Conservation (phyloP, 2,329 filamentous ascomycete genomes). For the Chaetomiaceae sp. region DNA sequence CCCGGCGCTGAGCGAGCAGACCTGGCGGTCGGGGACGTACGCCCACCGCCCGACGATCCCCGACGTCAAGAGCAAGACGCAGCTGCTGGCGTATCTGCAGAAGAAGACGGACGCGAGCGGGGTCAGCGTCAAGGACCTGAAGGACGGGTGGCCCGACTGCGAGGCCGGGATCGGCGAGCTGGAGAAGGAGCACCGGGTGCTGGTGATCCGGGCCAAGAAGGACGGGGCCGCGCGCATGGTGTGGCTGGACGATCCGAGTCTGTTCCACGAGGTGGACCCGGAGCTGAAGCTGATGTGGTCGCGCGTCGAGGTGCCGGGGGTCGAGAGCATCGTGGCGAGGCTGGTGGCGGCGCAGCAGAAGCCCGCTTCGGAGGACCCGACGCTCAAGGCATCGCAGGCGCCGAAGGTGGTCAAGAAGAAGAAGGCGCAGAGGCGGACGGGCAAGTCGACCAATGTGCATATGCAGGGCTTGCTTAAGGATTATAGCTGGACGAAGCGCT, state of each 20-base stretch:
- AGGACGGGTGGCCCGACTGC: slow-evolving; percentile 91
- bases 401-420: slow-evolving; percentile 67
- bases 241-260: slow-evolving; percentile 80
- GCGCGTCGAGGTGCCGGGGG: slow-evolving; percentile 69
- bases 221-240: slow-evolving; percentile 81
- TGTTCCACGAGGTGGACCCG: slow-evolving; percentile 69
- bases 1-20: slow-evolving; percentile 58
- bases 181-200: slow-evolving; percentile 71
- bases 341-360: slow-evolving; percentile 75
- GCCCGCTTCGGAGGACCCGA: slow-evolving; percentile 75
- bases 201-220: slow-evolving; percentile 89
- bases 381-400: slow-evolving; percentile 52
- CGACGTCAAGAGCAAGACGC: slow-evolving; percentile 70
- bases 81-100: slow-evolving; percentile 78
- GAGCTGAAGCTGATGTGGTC: slow-evolving; percentile 85
- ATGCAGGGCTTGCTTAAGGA: slow-evolving; percentile 81
- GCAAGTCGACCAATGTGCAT: slow-evolving; percentile 82
- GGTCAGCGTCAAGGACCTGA: slow-evolving; percentile 81
- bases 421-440: slow-evolving; percentile 62
- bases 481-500: slow-evolving; percentile 50
- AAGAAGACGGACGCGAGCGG: slow-evolving; percentile 75
- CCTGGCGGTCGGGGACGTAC: slow-evolving; percentile 68
- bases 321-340: slow-evolving; percentile 72
- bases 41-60: slow-evolving; percentile 76
- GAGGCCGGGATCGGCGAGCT: slow-evolving; percentile 72